Base-by-base conservation (phyloP, 345 rosid species). In the Odontarrhena argentea region DNA sequence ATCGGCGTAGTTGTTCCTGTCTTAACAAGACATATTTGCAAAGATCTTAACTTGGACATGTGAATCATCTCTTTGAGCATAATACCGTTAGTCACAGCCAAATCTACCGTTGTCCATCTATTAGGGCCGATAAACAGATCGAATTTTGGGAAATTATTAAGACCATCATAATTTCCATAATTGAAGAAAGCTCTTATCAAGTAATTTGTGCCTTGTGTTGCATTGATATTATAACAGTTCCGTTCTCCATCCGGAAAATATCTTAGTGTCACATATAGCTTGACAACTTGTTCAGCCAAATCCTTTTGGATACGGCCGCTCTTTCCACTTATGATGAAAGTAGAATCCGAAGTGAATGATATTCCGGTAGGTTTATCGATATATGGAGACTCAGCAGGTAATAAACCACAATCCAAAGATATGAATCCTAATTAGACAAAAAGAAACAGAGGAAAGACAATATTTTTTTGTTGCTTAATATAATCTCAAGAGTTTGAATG, bases 381-480 rank as follows among this genome's bases (percentile, higher is more conserved):
- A 9, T 73, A 74, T 53, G 53, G 65, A 15, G 63, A 46, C 1
- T n/a, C 59, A 3, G 35, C 42, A 25, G 66, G 62, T 14, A 18
- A 51, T 38, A 73, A 41, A 2, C 82, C 80, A 22, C 80, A 78
- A 37, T 78, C 80, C 45, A 81, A 64, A 43, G 78, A 69, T 22
- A 75, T 76, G 68, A 74, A 74, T 48, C 69, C 79, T 78, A 14
- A 15, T 5, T 67, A 46, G 25, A 52, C 32, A 3, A 60, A 4
- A 35, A 40, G 32, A 41, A 15, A 32, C n/a, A 30, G 7, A 5
- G 3, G 4, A 62, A 65, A 9, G 3, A 25, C 22, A 37, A 11
- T 6, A 62, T 15, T 3, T 49, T 49, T 42, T 64, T 37, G 11
- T 12, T 42, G 7, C 7, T n/a, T 52, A 32, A 13, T 52, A 32